Percentiles rank a stretch among this genome's conserved stretches.
phyloP scores from a whole-genome alignment of 2,329 filamentous ascomycete species.

The Zasmidium citrigriseum region DNA sequence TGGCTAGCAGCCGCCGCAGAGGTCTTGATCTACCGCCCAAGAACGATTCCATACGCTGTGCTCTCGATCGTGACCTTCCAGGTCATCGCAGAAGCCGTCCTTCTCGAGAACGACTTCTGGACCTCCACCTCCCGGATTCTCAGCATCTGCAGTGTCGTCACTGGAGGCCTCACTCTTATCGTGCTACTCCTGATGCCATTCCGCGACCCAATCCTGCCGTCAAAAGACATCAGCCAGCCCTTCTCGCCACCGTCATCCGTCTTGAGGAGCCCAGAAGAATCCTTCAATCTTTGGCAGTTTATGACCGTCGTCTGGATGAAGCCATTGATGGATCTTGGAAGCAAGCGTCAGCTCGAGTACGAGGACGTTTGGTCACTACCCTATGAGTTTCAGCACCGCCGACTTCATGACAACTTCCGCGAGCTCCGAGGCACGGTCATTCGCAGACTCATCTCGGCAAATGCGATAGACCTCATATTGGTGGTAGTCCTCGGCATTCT shows the following conservation, averaged over 20 bases:
- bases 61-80: constrained; percentile 25
- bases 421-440: constrained; percentile 73
- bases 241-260: constrained; percentile 57
- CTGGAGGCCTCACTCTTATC: constrained; percentile 40
- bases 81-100: constrained; percentile 25
- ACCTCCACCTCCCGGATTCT: constrained; percentile 11
- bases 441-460: constrained; percentile 68
- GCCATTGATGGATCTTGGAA: constrained; percentile 69
- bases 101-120: constrained; percentile 24
- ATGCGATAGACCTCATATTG: constrained; percentile 75
- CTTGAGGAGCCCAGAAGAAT: constrained; percentile 77
- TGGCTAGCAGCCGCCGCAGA: constrained; percentile 28
- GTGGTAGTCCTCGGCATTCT: constrained; percentile 65
- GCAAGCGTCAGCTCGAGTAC: constrained; percentile 67
- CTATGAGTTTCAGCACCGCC: constrained; percentile 77
- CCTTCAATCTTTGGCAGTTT: constrained; percentile 77
- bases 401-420: constrained; percentile 73
- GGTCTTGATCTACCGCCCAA: constrained; percentile 27
- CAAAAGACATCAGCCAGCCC: constrained; percentile 60
- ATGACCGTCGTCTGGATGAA: constrained; percentile 82
- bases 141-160: constrained; percentile 2
- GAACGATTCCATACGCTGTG: constrained; percentile 28
- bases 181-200: constrained; percentile 69
- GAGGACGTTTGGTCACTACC: constrained; percentile 80
- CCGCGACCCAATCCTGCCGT: constrained; percentile 58